Percentiles rank a stretch among this genome's conserved stretches.
These are phyloP conservation scores for Brassica incana DNA, from an alignment of 345 rosid genomes.

Conservation along the genomic window DNA sequence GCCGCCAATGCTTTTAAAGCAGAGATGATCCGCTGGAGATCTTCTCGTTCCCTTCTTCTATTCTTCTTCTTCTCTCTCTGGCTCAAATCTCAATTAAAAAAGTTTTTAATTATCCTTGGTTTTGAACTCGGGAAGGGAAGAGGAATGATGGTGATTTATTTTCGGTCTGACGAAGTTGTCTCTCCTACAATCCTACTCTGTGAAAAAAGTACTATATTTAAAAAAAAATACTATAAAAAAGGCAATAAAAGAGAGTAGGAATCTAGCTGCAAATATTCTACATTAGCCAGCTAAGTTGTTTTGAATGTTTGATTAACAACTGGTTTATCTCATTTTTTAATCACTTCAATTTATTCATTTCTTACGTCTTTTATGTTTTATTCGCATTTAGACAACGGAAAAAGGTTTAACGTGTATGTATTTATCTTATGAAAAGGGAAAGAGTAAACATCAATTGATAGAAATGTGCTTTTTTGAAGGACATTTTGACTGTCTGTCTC, in stretches of 20 bases:
- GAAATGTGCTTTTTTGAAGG: background rate
- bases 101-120: no score
- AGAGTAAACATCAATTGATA: background rate
- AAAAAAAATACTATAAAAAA: background rate
- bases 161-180: constrained; percentile 50
- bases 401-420: background rate
- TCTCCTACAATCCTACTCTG: constrained; percentile 24
- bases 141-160: constrained; percentile 39
- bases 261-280: constrained; percentile 40
- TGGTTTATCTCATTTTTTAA: constrained; percentile 1
- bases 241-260: constrained; percentile 11
- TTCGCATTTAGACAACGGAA: background rate
- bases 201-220: background rate
- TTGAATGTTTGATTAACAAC: constrained; percentile 27
- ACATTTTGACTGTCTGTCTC: background rate
- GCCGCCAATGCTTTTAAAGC: constrained; percentile 86
- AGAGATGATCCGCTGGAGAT: constrained; percentile 46
- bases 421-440: background rate
- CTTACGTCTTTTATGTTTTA: background rate
- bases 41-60: constrained; percentile 26
- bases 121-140: constrained; percentile 34
- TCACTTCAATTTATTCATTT: background rate
- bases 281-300: constrained; percentile 36
- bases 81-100: constrained; percentile 50
- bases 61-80: background rate